phyloP scores from a whole-genome alignment of 225 moss, liverwort and hornwort species.

The Antitrichia curtipendula region DNA sequence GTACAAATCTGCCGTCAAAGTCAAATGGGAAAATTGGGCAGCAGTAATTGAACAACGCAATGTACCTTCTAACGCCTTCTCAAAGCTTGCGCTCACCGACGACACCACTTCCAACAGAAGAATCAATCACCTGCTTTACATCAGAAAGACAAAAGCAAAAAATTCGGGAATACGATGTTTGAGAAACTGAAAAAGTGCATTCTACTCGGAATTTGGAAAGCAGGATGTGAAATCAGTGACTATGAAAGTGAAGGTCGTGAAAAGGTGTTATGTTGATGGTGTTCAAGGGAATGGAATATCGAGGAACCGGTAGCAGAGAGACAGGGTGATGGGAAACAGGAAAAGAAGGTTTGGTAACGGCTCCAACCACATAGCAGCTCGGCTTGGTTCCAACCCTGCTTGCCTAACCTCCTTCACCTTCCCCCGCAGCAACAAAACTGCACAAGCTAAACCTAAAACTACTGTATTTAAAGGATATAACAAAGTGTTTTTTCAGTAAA shows the following conservation, averaged over 20 bases:
- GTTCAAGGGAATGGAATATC: neutral
- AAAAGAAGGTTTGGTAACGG: conserved; percentile 25
- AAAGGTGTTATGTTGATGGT: neutral
- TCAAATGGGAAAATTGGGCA: neutral
- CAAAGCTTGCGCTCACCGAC: neutral
- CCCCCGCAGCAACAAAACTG: neutral
- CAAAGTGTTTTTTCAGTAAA: neutral
- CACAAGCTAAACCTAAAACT: neutral
- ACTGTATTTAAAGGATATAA: neutral
- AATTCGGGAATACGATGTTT: neutral
- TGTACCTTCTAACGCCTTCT: neutral
- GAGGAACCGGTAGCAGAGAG: neutral
- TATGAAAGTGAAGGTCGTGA: neutral
- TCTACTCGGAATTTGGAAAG: neutral
- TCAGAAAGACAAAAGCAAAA: neutral
- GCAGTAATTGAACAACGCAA: neutral
- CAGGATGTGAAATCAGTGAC: neutral
- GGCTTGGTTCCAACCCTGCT: conserved; percentile 12
- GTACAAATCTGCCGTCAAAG: neutral
- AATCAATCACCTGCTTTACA: neutral
- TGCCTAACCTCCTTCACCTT: neutral
- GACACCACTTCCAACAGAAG: neutral
- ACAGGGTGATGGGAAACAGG: neutral
- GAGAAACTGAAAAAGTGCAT: neutral
- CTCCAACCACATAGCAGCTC: conserved; percentile 18